These are phyloP conservation scores for Penicilliopsis zonata DNA, from an alignment of 495 filamentous ascomycete genomes.

Conservation along the genomic window DNA sequence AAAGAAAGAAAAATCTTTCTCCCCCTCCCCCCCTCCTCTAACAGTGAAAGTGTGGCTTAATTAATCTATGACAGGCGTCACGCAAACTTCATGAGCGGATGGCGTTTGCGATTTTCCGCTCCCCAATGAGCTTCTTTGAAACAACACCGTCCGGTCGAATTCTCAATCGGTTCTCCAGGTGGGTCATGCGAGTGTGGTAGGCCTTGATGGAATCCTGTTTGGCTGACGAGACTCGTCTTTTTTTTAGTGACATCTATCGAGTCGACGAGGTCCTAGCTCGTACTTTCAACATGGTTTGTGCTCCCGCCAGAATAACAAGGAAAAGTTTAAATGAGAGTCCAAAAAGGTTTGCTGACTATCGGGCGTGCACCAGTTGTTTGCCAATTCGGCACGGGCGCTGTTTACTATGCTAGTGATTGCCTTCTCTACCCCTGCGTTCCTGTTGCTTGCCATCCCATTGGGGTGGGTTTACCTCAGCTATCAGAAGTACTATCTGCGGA, in stretches of 20 bases:
- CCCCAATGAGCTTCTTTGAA: slow-evolving; percentile 98
- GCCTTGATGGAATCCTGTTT: neutral
- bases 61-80: slow-evolving; percentile 49
- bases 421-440: slow-evolving; percentile 65
- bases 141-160: slow-evolving; percentile 96
- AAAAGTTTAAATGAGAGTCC: neutral
- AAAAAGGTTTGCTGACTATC: slow-evolving; percentile 14
- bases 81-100: slow-evolving; percentile 95
- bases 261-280: slow-evolving; percentile 92
- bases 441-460: slow-evolving; percentile 70
- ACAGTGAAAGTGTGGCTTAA: neutral
- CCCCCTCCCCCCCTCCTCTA: slow-evolving; percentile 2
- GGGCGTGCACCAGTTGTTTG: slow-evolving; percentile 58
- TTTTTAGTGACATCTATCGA: slow-evolving; percentile 74
- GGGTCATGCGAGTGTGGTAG: slow-evolving; percentile 13
- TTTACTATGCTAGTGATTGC: slow-evolving; percentile 86
- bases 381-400: slow-evolving; percentile 69
- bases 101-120: slow-evolving; percentile 95
- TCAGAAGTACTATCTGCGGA: slow-evolving; percentile 93
- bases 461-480: slow-evolving; percentile 78
- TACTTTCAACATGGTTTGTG: slow-evolving; percentile 69
- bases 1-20: neutral
- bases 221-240: neutral
- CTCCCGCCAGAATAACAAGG: no score
- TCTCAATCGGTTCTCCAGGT: slow-evolving; percentile 92